Evolutionary conservation across 1,284 basidiomycete genomes (phyloP).

Genomic region (Cutaneotrichosporon cutaneum): DNA sequence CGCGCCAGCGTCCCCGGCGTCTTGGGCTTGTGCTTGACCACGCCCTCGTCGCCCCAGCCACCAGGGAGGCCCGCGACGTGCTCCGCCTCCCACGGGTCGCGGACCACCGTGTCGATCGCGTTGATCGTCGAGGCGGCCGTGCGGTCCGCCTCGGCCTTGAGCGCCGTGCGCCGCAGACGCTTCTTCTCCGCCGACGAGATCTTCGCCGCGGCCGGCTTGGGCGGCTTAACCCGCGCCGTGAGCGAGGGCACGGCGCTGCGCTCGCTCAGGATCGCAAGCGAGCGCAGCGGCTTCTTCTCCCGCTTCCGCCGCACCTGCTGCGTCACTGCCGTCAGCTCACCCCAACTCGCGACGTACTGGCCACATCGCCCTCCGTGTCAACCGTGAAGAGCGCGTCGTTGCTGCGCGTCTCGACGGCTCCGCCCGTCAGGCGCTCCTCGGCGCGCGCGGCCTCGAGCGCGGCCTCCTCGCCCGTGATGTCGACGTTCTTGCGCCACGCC

Average conservation of each 20-base stretch:
- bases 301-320: conserved; percentile 23
- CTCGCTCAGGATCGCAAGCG: conserved; percentile 75
- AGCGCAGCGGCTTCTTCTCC: conserved; percentile 62
- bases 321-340: conserved; percentile 2
- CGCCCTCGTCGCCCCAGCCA: conserved; percentile 43
- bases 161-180: conserved; percentile 69
- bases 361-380: conserved; percentile 75
- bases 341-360: conserved; percentile 60
- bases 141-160: conserved; percentile 62
- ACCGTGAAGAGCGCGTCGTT: conserved; percentile 73
- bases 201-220: conserved; percentile 36
- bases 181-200: conserved; percentile 68
- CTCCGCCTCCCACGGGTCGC: conserved; percentile 26
- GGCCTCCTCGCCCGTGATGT: conserved; percentile 71
- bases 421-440: conserved; percentile 75
- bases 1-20: conserved; percentile 42
- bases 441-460: conserved; percentile 69
- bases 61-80: conserved; percentile 18
- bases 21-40: conserved; percentile 37
- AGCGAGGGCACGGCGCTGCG: conserved; percentile 84
- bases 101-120: conserved; percentile 18
- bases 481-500: conserved; percentile 89
- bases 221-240: conserved; percentile 56
- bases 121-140: conserved; percentile 15
- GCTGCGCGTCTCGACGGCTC: conserved; percentile 43